phyloP scores from a whole-genome alignment of 2,329 filamentous ascomycete genomes.

The Zymoseptoria passerinii region DNA sequence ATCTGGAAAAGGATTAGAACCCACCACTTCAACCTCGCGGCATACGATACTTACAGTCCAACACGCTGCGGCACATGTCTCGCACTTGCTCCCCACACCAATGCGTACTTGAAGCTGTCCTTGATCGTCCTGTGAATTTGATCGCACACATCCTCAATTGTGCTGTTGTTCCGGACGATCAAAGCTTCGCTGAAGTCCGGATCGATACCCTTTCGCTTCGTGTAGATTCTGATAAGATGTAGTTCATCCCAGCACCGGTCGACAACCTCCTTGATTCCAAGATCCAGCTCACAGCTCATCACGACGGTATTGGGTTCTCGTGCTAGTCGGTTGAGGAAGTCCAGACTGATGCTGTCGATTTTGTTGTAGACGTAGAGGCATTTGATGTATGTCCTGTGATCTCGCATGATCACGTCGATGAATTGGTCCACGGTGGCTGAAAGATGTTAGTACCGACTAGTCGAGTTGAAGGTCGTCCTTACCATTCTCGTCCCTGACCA shows the following conservation, averaged over 20 bases:
- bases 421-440: constrained; percentile 89
- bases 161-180: constrained; percentile 81
- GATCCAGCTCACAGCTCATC: constrained; percentile 94
- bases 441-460: constrained; percentile 4
- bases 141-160: constrained; percentile 95
- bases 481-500: constrained; percentile 85
- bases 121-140: constrained; percentile 88
- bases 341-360: constrained; percentile 87
- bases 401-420: constrained; percentile 99
- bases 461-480: constrained; percentile 5
- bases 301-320: constrained; percentile 90
- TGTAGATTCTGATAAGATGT: constrained; percentile 84
- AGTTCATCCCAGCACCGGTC: constrained; percentile 94
- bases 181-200: constrained; percentile 85
- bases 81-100: constrained; percentile 96
- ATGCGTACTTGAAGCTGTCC: constrained; percentile 97
- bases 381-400: constrained; percentile 94
- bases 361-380: constrained; percentile 99
- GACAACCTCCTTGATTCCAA: constrained; percentile 87
- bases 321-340: constrained; percentile 85
- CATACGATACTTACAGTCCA: constrained; percentile 48
- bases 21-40: not conserved
- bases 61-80: constrained; percentile 91
- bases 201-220: constrained; percentile 85
- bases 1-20: not conserved